Evolutionary conservation across 2,329 filamentous ascomycete genomes (phyloP), one percentile per base, ranked within the genome.

Genomic region (Aureobasidium sp.): DNA sequence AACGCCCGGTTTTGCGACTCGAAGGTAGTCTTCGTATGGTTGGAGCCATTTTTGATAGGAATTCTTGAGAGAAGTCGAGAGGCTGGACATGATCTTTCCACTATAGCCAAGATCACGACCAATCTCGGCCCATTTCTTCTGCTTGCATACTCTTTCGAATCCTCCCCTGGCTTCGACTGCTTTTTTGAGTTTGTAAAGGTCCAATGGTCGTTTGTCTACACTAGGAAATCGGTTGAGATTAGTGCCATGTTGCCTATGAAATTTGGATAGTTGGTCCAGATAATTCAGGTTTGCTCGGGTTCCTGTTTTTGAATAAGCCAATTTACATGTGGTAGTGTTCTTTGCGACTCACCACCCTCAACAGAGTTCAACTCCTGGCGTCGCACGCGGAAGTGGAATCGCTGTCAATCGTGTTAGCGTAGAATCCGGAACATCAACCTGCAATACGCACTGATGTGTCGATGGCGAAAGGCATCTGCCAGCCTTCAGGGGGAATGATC

Each of bases 71-170:
- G 94, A 97, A 0, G 94, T 99, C 6, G 94, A 99, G 51, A 99
- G 79, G 9, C 94, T 97, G 2, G 93, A 97, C 94, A 99, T 99
- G 66, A 99, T 99, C 79, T 99, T 99, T 72, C 94, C 94, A 72
- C 93, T 97, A 76, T 99, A 99, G 61, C 94, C 94, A 52, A 99
- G 79, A 73, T 97, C 94, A 70, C 94, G 87, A 37, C 94, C 94
- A 68, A 99, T 97, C 75, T 99, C 94, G 17, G 94, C 94, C 94
- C 94, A 99, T 78, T 97, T 97, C 78, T 99, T 99, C 62, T 88
- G 83, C 76, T 96, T 97, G 82, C 94, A 99, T 48, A 99, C 94
- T 71, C 90, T 90, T 61, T 97, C 92, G 69, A 99, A 99, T 3
- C 94, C 94, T 51, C 94, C 94, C 65, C 94, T 86, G 34, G 90